phyloP scores from a whole-genome alignment of 805 yeast species.

The Cyberlindnera sargentensis region DNA sequence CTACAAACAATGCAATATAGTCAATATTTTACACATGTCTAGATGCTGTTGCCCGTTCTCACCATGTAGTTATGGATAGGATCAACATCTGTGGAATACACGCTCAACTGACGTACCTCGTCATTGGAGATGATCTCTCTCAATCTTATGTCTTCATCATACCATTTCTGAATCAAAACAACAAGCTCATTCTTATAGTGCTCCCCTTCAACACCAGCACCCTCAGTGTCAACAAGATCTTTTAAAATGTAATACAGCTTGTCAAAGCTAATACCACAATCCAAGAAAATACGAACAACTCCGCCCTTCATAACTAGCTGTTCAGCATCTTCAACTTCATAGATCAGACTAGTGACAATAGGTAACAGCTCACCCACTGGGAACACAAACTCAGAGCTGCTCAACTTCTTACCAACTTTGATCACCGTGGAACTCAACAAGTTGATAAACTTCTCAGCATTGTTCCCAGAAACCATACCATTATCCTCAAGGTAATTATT shows the following conservation, averaged over 20 bases:
- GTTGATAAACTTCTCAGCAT: constrained; percentile 13
- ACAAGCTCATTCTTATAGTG: constrained; percentile 52
- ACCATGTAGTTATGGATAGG: constrained; percentile 47
- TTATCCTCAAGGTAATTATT: neutral
- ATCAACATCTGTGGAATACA: constrained; percentile 46
- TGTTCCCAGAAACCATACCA: constrained; percentile 2
- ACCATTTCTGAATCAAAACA: constrained; percentile 62
- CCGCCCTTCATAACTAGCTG: constrained; percentile 34
- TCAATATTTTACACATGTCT: neutral
- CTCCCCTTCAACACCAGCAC: constrained; percentile 41
- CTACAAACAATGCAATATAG: neutral
- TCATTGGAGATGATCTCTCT: constrained; percentile 37
- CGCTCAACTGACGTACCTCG: constrained; percentile 29
- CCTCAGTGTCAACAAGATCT: constrained; percentile 54
- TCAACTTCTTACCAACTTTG: constrained; percentile 54
- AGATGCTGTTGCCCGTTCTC: constrained; percentile 14
- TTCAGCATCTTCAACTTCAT: constrained; percentile 35
- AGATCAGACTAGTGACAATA: constrained; percentile 45
- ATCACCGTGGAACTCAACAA: constrained; percentile 22
- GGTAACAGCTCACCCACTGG: constrained; percentile 70
- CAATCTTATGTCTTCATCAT: constrained; percentile 52
- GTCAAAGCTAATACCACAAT: constrained; percentile 57
- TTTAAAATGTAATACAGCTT: constrained; percentile 59
- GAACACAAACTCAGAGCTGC: constrained; percentile 69
- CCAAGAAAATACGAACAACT: constrained; percentile 53